These are phyloP conservation scores for Corymbia citriodora DNA, from an alignment of 441 rosid species.

Conservation along the genomic window DNA sequence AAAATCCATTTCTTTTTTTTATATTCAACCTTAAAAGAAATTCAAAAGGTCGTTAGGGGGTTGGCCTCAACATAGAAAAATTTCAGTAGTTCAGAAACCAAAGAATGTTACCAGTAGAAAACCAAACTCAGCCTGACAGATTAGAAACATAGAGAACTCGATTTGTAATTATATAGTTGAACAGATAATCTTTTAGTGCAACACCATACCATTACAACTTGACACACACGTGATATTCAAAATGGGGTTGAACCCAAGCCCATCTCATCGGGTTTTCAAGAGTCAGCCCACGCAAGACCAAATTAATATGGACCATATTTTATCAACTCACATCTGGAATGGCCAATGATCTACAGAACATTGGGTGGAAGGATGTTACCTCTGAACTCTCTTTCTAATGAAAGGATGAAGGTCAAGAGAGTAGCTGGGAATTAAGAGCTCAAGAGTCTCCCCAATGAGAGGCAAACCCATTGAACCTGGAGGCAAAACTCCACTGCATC, in stretches of 20 bases:
- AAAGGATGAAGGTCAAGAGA: constrained; percentile 44
- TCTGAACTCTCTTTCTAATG: constrained; percentile 28
- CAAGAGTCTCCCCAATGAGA: constrained; percentile 41
- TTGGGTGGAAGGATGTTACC: not conserved
- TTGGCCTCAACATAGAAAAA: too few relatives aligned
- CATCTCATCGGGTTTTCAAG: not conserved
- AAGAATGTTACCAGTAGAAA: not conserved
- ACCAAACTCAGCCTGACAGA: not conserved
- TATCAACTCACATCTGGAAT: not conserved
- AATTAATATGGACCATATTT: too few relatives aligned
- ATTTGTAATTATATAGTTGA: not conserved
- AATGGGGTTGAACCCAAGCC: not conserved
- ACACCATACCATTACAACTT: not conserved
- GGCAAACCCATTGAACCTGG: constrained; percentile 64
- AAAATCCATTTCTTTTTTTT: too few relatives aligned
- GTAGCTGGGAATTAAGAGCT: constrained; percentile 29
- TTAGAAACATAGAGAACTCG: not conserved
- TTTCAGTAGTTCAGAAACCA: too few relatives aligned
- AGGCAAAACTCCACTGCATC: constrained; percentile 41
- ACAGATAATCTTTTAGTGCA: not conserved
- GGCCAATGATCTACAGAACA: too few relatives aligned
- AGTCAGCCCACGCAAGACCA: not conserved
- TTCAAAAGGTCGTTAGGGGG: too few relatives aligned
- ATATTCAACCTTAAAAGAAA: too few relatives aligned
- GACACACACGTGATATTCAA: too few relatives aligned